Conservation (phyloP, 108 stramenopile species). For the Chaetoceros muelleri region DNA sequence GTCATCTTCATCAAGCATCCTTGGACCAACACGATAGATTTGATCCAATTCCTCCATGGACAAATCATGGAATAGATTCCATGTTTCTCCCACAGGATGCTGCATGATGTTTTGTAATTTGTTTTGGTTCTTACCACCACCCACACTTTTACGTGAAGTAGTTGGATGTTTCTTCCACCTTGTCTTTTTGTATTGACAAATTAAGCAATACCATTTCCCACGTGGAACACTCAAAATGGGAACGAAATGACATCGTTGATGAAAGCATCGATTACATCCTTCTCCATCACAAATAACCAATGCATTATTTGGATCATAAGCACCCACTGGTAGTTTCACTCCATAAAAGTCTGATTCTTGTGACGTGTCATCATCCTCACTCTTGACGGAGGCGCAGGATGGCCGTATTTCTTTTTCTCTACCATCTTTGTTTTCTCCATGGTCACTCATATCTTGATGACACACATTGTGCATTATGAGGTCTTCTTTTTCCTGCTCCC, state of each 20-base stretch:
- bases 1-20: not conserved
- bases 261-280: slow-evolving; percentile 71
- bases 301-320: slow-evolving; percentile 67
- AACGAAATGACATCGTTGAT: slow-evolving; percentile 85
- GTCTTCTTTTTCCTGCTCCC: too few species aligned
- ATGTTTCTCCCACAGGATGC: slow-evolving; percentile 3
- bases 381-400: slow-evolving; percentile 11
- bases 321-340: slow-evolving; percentile 39
- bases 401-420: slow-evolving; percentile 23
- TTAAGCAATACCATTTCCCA: slow-evolving; percentile 64
- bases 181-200: slow-evolving; percentile 29
- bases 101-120: not conserved
- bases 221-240: slow-evolving; percentile 61
- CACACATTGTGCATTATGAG: not conserved
- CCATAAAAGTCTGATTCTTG: slow-evolving; percentile 16
- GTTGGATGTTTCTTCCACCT: slow-evolving; percentile 6
- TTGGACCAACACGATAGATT: not conserved
- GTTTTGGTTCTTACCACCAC: slow-evolving; percentile 7
- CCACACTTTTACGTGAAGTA: not conserved
- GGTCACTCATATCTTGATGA: not conserved
- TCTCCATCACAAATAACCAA: slow-evolving; percentile 73
- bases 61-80: not conserved
- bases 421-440: slow-evolving; percentile 1
- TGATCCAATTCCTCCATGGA: not conserved
- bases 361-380: too few species aligned